These are phyloP conservation scores for Rosa multiflora DNA, from an alignment of 306 rosid species.

Conservation along the genomic window DNA sequence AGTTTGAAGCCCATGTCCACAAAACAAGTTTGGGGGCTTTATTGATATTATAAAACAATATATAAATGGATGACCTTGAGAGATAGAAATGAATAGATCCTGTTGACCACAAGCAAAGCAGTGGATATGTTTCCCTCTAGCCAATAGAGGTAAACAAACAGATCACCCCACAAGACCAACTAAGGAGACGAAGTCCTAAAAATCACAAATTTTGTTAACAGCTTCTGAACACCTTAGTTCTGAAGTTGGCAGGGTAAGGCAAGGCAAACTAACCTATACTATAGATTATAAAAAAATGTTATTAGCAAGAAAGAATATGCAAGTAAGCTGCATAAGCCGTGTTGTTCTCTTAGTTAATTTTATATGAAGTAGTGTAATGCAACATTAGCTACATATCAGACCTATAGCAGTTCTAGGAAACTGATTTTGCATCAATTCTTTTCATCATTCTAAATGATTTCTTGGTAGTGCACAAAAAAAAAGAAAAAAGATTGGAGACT, in stretches of 20 bases:
- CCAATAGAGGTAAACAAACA: neutral
- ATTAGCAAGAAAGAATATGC: neutral
- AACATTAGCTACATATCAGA: neutral
- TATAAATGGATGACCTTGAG: neutral
- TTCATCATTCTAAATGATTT: neutral
- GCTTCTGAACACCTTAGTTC: neutral
- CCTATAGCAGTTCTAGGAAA: neutral
- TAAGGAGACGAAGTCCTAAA: neutral
- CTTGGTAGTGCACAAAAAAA: neutral
- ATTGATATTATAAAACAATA: neutral
- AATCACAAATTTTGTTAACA: neutral
- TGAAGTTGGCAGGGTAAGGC: neutral
- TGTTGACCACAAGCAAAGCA: neutral
- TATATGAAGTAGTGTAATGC: neutral
- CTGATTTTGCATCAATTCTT: neutral
- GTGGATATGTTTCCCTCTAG: neutral
- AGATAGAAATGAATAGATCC: neutral
- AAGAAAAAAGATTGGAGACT: neutral
- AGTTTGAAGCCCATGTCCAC: neutral
- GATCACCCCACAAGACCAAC: neutral
- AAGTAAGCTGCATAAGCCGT: neutral
- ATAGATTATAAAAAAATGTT: neutral
- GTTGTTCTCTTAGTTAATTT: neutral
- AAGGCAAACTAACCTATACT: neutral
- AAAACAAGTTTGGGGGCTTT: neutral